Conservation (phyloP, 345 rosid genomes). For the Erysimum cheiranthoides region DNA sequence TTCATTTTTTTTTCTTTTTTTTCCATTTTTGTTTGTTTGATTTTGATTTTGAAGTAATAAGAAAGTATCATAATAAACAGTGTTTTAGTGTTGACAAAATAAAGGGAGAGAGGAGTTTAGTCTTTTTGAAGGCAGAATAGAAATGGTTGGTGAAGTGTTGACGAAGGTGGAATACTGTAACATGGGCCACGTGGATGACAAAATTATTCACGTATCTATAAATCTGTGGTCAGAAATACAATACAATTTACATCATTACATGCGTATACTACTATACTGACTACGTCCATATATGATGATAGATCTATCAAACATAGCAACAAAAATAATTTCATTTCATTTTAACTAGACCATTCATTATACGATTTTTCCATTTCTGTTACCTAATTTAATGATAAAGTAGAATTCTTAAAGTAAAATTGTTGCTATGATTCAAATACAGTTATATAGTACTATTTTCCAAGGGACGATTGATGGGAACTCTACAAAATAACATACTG, state of each 20-base stretch:
- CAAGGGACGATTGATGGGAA: conserved; percentile 1
- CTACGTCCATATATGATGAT: neutral
- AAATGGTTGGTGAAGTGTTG: conserved; percentile 45
- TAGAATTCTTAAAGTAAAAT: neutral
- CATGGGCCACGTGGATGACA: conserved; percentile 41
- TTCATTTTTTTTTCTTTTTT: neutral
- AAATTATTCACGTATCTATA: conserved; percentile 23
- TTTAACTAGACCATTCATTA: neutral
- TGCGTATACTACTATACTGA: neutral
- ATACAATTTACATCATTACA: conserved; percentile 5
- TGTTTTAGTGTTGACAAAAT: conserved; percentile 18
- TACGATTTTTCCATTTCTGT: neutral
- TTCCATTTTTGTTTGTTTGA: neutral
- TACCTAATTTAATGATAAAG: neutral
- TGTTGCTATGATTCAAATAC: neutral
- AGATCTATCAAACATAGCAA: neutral
- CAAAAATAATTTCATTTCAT: neutral
- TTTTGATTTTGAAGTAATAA: conserved; percentile 2
- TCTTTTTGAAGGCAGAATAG: conserved; percentile 23
- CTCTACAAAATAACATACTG: neutral
- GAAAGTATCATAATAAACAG: neutral
- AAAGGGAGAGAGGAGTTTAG: neutral
- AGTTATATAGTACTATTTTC: neutral
- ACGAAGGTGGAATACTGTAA: conserved; percentile 42
- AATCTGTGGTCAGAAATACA: conserved; percentile 28